phyloP scores from a whole-genome alignment of 495 filamentous ascomycete species.

The Penicillium silybi region DNA sequence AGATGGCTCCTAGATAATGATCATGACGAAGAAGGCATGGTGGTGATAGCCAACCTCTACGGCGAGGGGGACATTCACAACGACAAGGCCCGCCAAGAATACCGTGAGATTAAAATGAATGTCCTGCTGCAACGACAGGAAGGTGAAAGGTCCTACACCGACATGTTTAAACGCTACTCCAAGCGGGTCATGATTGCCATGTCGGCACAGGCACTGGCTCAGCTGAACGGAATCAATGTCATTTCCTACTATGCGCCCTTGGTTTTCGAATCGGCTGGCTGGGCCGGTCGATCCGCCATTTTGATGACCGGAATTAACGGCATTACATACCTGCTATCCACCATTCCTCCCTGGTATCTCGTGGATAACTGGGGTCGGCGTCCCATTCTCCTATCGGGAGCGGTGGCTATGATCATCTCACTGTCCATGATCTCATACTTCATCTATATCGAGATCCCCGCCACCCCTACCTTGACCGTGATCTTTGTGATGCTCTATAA shows the following conservation, averaged over 20 bases:
- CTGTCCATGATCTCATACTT: constrained; percentile 95
- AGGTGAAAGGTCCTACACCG: constrained; percentile 83
- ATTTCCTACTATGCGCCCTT: constrained; percentile 98
- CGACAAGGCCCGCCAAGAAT: constrained; percentile 84
- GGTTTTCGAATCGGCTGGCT: constrained; percentile 94
- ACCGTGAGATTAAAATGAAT: constrained; percentile 97
- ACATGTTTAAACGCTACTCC: constrained; percentile 93
- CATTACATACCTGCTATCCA: constrained; percentile 84
- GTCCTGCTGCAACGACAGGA: constrained; percentile 90
- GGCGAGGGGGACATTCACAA: constrained; percentile 94
- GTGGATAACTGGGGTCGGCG: constrained; percentile 92
- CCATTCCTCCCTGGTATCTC: constrained; percentile 94
- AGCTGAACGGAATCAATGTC: constrained; percentile 98
- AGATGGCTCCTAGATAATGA: constrained; percentile 98
- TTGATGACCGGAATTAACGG: constrained; percentile 98
- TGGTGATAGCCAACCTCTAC: constrained; percentile 96
- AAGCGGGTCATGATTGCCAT: constrained; percentile 97
- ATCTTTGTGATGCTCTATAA: constrained; percentile 98
- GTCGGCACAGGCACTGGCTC: constrained; percentile 93
- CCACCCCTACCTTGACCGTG: constrained; percentile 81
- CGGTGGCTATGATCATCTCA: constrained; percentile 84
- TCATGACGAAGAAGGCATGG: constrained; percentile 95
- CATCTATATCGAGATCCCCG: constrained; percentile 75
- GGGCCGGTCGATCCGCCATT: constrained; percentile 83
- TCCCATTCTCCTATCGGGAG: constrained; percentile 84